Evolutionary conservation across 768 basidiomycete species (phyloP).

Genomic region (Podaxis rugospora): DNA sequence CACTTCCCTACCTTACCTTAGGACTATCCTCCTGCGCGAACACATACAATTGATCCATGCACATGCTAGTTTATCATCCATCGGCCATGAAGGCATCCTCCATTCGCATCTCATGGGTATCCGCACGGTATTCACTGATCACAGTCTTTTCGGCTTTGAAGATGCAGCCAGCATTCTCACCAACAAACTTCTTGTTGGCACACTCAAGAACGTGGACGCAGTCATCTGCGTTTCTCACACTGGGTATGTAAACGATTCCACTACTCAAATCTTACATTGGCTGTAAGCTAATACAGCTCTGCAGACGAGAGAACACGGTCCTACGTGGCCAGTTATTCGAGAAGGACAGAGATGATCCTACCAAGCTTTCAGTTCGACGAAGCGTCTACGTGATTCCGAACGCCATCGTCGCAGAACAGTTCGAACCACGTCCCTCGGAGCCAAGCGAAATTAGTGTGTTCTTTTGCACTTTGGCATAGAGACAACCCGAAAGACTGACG

Average conservation of each 20-base stretch:
- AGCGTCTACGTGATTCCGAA: constrained; percentile 93
- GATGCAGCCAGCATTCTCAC: constrained; percentile 97
- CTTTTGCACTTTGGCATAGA: not conserved
- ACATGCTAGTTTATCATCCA: constrained; percentile 84
- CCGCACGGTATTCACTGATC: constrained; percentile 93
- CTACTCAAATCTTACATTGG: not conserved
- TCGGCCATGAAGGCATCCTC: constrained; percentile 90
- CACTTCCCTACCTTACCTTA: constrained; percentile 86
- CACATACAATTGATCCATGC: constrained; percentile 85
- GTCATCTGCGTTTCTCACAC: constrained; percentile 97
- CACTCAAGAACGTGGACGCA: constrained; percentile 86
- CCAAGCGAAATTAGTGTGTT: constrained; percentile 54
- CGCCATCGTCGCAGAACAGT: constrained; percentile 82
- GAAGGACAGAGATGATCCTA: constrained; percentile 37
- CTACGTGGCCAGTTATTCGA: constrained; percentile 79
- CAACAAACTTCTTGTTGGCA: constrained; percentile 88
- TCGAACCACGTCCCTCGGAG: constrained; percentile 56
- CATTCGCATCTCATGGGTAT: constrained; percentile 86
- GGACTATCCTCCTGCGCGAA: constrained; percentile 85
- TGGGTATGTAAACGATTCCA: constrained; percentile 49
- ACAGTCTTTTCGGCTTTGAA: constrained; percentile 93
- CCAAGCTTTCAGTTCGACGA: constrained; percentile 40
- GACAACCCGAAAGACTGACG: not conserved
- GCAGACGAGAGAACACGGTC: constrained; percentile 97
- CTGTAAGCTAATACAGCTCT: not conserved